These are phyloP conservation scores for Syzygium syzygioides DNA, from an alignment of 441 rosid genomes.

Conservation along the genomic window DNA sequence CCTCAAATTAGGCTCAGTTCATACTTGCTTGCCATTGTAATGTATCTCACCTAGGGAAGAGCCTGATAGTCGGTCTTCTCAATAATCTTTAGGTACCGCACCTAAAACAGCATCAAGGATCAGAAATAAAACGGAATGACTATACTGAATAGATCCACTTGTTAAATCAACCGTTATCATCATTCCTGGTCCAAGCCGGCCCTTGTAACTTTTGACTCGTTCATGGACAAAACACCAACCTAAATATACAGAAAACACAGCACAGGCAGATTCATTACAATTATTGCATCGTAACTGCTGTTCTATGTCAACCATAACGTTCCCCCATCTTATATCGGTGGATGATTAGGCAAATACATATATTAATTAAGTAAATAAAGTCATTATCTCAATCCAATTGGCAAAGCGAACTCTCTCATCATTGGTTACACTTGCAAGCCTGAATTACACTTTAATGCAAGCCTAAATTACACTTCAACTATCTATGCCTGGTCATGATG, in stretches of 20 bases:
- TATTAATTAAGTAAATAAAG: neutral
- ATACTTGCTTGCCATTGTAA: too few species aligned
- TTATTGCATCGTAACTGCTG: neutral
- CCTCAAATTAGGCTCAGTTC: too few species aligned
- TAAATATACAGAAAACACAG: constrained; percentile 21
- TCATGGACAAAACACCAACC: constrained; percentile 98
- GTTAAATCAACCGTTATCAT: constrained; percentile 89
- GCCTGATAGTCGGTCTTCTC: too few species aligned
- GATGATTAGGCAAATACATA: neutral
- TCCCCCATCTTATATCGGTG: neutral
- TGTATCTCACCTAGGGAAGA: too few species aligned
- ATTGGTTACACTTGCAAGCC: neutral
- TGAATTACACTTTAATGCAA: constrained; percentile 1
- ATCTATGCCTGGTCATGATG: neutral
- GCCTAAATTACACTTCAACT: neutral
- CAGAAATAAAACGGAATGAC: too few species aligned
- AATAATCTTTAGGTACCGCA: too few species aligned
- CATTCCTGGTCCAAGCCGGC: constrained; percentile 99
- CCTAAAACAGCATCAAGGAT: too few species aligned
- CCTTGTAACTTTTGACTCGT: constrained; percentile 93
- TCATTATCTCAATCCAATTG: neutral
- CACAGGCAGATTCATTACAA: neutral
- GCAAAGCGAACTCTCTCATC: neutral
- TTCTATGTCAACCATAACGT: neutral
- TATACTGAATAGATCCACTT: too few species aligned